Evolutionary conservation across 495 filamentous ascomycete species (phyloP).

Genomic region (Trichocladium uniseriatum): DNA sequence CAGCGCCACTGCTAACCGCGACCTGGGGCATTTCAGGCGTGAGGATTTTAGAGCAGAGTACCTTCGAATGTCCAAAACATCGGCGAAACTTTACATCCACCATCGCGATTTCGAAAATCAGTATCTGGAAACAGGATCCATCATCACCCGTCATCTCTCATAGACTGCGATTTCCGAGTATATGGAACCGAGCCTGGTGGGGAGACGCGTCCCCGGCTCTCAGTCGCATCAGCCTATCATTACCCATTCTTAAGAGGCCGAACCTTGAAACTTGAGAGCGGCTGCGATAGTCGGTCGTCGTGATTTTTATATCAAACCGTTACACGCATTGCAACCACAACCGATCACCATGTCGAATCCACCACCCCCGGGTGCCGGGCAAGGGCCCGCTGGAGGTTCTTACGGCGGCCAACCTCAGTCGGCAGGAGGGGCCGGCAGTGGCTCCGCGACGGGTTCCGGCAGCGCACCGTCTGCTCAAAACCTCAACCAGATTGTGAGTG

Average conservation of each 20-base stretch:
- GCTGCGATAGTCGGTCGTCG: background rate
- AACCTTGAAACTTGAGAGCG: background rate
- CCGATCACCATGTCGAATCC: constrained; percentile 17
- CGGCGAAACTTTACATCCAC: background rate
- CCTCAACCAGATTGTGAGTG: constrained; percentile 79
- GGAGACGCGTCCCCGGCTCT: background rate
- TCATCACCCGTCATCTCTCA: background rate
- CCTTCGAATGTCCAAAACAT: background rate
- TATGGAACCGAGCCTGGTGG: background rate
- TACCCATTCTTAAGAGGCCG: background rate
- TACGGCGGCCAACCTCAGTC: constrained; percentile 22
- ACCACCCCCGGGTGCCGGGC: constrained; percentile 6
- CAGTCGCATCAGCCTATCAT: background rate
- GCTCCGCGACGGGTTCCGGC: constrained; percentile 26
- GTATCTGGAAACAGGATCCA: background rate
- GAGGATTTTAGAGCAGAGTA: too few relatives aligned
- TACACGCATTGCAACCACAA: too few relatives aligned
- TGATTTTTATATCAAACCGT: too few relatives aligned
- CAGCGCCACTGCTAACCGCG: background rate
- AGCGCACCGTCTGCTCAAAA: constrained; percentile 68
- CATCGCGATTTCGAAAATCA: background rate
- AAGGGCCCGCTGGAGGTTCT: constrained; percentile 11
- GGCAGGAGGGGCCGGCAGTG: constrained; percentile 15
- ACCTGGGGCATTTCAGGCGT: background rate
- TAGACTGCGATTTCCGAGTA: background rate